Percentiles rank a stretch among this genome's conserved stretches.
phyloP scores from a whole-genome alignment of 2,329 filamentous ascomycete genomes.

The Calonectria montana region DNA sequence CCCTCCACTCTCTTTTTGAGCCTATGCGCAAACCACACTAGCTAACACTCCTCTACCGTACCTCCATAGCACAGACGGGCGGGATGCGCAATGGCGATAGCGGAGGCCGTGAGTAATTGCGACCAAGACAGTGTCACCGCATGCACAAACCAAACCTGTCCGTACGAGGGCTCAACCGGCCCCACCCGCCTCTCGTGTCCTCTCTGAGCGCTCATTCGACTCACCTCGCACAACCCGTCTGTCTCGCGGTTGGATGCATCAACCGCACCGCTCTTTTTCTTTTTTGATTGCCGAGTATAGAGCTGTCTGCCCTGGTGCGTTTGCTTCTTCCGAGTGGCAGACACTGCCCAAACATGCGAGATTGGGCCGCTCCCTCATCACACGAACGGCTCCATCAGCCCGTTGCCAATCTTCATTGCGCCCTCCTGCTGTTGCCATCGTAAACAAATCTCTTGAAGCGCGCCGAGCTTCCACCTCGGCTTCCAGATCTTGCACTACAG shows the following conservation, averaged over 20 bases:
- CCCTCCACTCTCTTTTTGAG: conserved; percentile 1
- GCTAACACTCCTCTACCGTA: not conserved
- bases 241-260: not conserved
- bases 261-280: not conserved
- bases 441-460: not conserved
- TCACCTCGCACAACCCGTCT: not conserved
- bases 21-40: not conserved
- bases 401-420: conserved; percentile 1
- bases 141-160: not conserved
- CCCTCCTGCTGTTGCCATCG: not conserved
- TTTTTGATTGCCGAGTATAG: not conserved
- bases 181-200: not conserved
- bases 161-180: not conserved
- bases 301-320: not conserved
- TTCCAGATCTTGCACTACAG: conserved; percentile 14
- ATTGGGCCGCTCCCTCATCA: conserved; percentile 18
- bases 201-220: not conserved
- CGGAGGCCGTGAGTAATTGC: conserved; percentile 4
- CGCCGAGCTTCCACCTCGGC: conserved; percentile 11
- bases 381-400: not conserved
- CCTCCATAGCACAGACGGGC: too few relatives aligned
- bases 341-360: conserved; percentile 12
- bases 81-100: not conserved
- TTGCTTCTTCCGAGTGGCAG: conserved; percentile 17
- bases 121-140: not conserved